These are phyloP conservation scores for Naumovozyma dairenensis DNA, from an alignment of 805 yeast genomes.

Conservation along the genomic window DNA sequence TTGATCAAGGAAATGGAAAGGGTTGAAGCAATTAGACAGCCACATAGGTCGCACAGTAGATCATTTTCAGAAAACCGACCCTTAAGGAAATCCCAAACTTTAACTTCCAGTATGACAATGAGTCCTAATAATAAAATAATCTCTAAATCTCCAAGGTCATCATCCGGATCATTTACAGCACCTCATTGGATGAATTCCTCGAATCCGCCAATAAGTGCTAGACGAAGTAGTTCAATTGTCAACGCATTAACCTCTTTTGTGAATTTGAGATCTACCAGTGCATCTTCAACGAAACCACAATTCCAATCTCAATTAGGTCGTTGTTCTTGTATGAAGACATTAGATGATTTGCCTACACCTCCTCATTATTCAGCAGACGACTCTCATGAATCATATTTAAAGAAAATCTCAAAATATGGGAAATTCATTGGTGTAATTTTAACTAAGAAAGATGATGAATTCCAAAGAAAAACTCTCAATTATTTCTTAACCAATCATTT, in stretches of 20 bases:
- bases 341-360: constrained; percentile 18
- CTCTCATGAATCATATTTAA: constrained; percentile 21
- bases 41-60: constrained; percentile 5
- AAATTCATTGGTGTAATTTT: constrained; percentile 26
- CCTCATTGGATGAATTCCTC: constrained; percentile 2
- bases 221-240: constrained; percentile 31
- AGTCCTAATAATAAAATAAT: background rate
- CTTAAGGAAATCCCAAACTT: background rate
- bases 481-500: constrained; percentile 30
- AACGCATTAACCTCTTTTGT: constrained; percentile 32
- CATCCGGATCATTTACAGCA: constrained; percentile 2
- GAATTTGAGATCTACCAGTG: constrained; percentile 23
- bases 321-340: constrained; percentile 5
- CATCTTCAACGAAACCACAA: constrained; percentile 10
- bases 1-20: background rate
- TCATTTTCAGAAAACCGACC: constrained; percentile 2
- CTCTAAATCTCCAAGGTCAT: constrained; percentile 3
- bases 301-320: constrained; percentile 4
- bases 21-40: background rate
- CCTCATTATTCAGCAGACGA: constrained; percentile 26
- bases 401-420: constrained; percentile 25
- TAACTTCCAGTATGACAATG: background rate
- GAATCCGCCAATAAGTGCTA: constrained; percentile 7
- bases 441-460: constrained; percentile 20
- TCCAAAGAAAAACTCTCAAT: constrained; percentile 20